phyloP scores from a whole-genome alignment of 768 basidiomycete genomes.

The Leccinum pellstonianum region DNA sequence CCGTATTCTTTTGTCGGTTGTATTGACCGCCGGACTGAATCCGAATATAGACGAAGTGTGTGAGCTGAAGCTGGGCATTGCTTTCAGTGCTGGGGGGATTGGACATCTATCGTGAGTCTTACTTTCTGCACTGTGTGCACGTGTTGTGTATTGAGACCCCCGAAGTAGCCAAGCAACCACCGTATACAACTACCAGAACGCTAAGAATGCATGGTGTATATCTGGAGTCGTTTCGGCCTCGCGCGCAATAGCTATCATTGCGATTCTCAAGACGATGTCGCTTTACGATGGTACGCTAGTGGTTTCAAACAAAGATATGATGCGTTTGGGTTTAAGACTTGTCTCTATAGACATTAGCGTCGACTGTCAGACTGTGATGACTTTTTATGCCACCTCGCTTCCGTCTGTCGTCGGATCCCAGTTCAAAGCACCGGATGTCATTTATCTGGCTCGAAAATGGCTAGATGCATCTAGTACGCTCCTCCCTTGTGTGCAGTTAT shows the following conservation, averaged over 20 bases:
- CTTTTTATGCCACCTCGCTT: slow-evolving; percentile 79
- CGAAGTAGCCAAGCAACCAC: slow-evolving; percentile 36
- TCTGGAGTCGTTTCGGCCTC: slow-evolving; percentile 70
- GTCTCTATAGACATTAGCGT: slow-evolving; percentile 57
- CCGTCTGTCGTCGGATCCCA: slow-evolving; percentile 54
- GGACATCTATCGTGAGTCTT: slow-evolving; percentile 51
- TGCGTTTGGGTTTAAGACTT: not conserved
- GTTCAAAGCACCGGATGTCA: slow-evolving; percentile 69
- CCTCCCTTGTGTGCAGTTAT: not conserved
- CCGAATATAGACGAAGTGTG: slow-evolving; percentile 70
- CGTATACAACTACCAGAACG: slow-evolving; percentile 37
- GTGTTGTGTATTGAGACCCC: not conserved
- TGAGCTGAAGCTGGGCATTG: slow-evolving; percentile 51
- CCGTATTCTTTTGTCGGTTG: slow-evolving; percentile 55
- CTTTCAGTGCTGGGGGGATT: slow-evolving; percentile 35
- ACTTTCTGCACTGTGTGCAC: not conserved
- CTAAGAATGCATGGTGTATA: slow-evolving; percentile 64
- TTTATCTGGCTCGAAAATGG: slow-evolving; percentile 73
- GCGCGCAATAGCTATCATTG: slow-evolving; percentile 63
- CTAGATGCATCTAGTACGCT: slow-evolving; percentile 68
- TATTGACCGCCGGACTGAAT: slow-evolving; percentile 72
- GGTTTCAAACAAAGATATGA: not conserved
- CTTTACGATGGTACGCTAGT: slow-evolving; percentile 59
- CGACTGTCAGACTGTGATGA: slow-evolving; percentile 67
- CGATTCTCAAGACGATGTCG: slow-evolving; percentile 69